Conservation (phyloP, 805 yeast species). For the Nakazawaea anatomiae region DNA sequence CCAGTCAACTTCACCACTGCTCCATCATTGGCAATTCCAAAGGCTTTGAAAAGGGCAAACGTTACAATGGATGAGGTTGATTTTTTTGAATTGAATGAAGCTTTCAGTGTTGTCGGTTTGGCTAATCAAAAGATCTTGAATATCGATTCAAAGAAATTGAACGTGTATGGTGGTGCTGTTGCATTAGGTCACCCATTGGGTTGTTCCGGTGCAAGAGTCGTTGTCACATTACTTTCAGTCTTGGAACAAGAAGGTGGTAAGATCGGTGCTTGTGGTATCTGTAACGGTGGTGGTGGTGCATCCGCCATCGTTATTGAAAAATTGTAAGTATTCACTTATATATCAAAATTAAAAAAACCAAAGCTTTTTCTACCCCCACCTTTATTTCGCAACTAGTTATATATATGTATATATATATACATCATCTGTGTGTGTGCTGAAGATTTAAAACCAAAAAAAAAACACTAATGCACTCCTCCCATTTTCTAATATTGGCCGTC, state of each 20-base stretch:
- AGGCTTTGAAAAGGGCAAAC: constrained; percentile 86
- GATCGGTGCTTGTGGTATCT: constrained; percentile 91
- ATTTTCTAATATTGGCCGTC: too few relatives aligned
- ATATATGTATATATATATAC: too few relatives aligned
- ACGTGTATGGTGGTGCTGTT: constrained; percentile 94
- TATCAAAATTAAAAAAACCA: too few relatives aligned
- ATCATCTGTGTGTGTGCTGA: too few relatives aligned
- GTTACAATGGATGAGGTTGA: constrained; percentile 64
- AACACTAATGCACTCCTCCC: neutral
- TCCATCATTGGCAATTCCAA: constrained; percentile 92
- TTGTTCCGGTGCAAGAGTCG: constrained; percentile 91
- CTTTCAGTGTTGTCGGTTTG: constrained; percentile 93
- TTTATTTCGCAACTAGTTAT: too few relatives aligned
- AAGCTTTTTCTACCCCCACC: too few relatives aligned
- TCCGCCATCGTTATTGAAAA: constrained; percentile 85
- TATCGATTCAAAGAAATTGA: constrained; percentile 62
- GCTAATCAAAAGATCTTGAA: constrained; percentile 74
- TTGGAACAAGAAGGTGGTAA: constrained; percentile 81
- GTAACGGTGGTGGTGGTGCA: constrained; percentile 99
- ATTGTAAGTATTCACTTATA: neutral
- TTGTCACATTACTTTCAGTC: constrained; percentile 79
- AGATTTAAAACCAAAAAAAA: neutral
- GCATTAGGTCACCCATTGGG: constrained; percentile 95
- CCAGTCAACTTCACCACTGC: constrained; percentile 96
- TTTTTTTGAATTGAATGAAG: constrained; percentile 94